A percentile compares a stretch with the other conserved stretches of the same genome.
phyloP scores from a whole-genome alignment of 805 yeast genomes.

The Sugiyamaella boreocaroliniensis region DNA sequence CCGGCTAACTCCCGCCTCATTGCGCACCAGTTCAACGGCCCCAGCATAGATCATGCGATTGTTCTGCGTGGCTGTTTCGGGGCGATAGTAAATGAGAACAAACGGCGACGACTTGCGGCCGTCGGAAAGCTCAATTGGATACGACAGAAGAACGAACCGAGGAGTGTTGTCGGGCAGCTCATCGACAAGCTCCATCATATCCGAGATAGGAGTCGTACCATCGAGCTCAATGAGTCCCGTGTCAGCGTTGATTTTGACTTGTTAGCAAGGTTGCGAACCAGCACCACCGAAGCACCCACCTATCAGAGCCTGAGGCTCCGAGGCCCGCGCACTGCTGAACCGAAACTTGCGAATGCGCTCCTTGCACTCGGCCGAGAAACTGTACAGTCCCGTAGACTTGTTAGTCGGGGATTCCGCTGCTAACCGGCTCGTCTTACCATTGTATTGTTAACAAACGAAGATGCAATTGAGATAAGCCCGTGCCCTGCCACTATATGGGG shows the following conservation, averaged over 20 bases:
- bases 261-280: not conserved
- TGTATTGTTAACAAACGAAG: not conserved
- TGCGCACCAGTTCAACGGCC: slow-evolving; percentile 73
- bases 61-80: slow-evolving; percentile 77
- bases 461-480: not conserved
- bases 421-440: not conserved
- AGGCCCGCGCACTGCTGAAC: slow-evolving; percentile 60
- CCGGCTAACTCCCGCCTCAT: slow-evolving; percentile 67
- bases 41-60: slow-evolving; percentile 87
- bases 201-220: slow-evolving; percentile 21
- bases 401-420: not conserved
- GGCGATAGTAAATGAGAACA: slow-evolving; percentile 80
- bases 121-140: slow-evolving; percentile 62
- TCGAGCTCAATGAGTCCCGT: slow-evolving; percentile 13
- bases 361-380: slow-evolving; percentile 56
- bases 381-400: slow-evolving; percentile 37
- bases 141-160: slow-evolving; percentile 65
- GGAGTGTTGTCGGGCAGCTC: slow-evolving; percentile 80
- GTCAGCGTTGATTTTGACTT: slow-evolving; percentile 10
- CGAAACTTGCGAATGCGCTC: slow-evolving; percentile 63
- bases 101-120: slow-evolving; percentile 71
- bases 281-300: slow-evolving; percentile 32
- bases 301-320: slow-evolving; percentile 53
- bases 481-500: no score
- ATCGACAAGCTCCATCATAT: slow-evolving; percentile 60